Base-by-base conservation (phyloP, 768 basidiomycete species). In the Termitomyces sp. region DNA sequence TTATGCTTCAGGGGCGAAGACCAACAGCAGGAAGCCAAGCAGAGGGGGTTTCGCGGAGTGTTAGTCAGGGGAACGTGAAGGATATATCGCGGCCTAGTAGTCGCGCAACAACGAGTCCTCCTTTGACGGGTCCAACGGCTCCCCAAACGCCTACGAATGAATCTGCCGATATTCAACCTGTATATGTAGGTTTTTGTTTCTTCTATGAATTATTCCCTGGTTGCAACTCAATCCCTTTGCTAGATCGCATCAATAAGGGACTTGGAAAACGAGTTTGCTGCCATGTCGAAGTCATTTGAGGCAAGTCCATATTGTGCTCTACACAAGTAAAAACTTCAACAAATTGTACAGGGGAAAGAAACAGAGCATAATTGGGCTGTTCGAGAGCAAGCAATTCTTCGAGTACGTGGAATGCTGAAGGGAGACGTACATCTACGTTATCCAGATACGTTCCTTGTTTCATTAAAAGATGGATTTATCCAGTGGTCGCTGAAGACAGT, bases 331-430 rank as follows among this genome's bases (percentile, higher is more conserved):
- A n/a, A 22, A 41, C 21, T 19, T 53, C 7, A 50, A 58, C 32
- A 28, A 8, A 32, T 19, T 14, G 45, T 53, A 2, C 58, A 93
- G 88, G 97, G 96, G n/a, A 96, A 83, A 72, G 96, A 99, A 72
- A 89, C 90, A 1, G 96, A 99, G 66, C 91, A 95, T 59, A 99
- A 99, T 62, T 99, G 96, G 96, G 77, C 81, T 42, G 73, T 77
- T 28, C 81, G 96, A 56, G 96, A 99, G 58, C 80, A 79, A 60
- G 78, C 88, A 10, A 77, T 95, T 58, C 76, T 82, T 42, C 79
- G 84, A 17, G 87, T 98, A 8, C 82, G 94, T 43, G 90, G 94
- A 17, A 93, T 97, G 90, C 71, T 98, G 54, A 88, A 85, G 65
- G 93, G 93, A 26, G 90, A 90, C 38, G 88, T 88, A 2, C 85